These are phyloP conservation scores for Cladosporium sp. DNA, from an alignment of 2,329 filamentous ascomycete genomes.

Conservation along the genomic window DNA sequence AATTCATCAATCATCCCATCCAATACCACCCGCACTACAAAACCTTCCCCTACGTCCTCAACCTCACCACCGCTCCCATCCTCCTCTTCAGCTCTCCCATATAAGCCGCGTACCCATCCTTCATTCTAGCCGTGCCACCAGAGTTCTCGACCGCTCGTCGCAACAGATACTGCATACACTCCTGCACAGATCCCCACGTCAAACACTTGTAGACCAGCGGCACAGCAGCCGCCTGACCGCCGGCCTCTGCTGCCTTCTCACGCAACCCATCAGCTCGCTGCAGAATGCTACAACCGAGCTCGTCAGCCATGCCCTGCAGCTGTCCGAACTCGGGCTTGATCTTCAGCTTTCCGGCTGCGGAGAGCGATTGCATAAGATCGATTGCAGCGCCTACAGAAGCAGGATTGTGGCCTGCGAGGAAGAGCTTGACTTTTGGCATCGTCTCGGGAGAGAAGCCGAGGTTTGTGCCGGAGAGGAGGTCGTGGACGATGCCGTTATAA, in stretches of 20 bases:
- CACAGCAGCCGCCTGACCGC: conserved; percentile 4
- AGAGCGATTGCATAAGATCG: conserved; percentile 45
- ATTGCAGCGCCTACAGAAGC: conserved; percentile 59
- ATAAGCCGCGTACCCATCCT: conserved; percentile 14
- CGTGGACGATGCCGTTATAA: conserved; percentile 68
- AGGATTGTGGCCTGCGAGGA: conserved; percentile 81
- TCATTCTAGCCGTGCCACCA: conserved; percentile 53
- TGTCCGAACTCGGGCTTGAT: conserved; percentile 65
- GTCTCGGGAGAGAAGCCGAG: conserved; percentile 25
- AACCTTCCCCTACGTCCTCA: not conserved
- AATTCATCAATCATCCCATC: no score
- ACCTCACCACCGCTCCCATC: not conserved
- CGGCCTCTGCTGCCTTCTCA: conserved; percentile 27
- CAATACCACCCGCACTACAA: no score
- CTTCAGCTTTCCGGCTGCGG: conserved; percentile 35
- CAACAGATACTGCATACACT: conserved; percentile 75
- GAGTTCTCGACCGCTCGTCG: conserved; percentile 56
- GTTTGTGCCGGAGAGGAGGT: conserved; percentile 49
- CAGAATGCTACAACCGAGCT: conserved; percentile 63
- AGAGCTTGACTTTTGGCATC: conserved; percentile 50
- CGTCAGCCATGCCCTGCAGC: conserved; percentile 93
- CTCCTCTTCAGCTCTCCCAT: conserved; percentile 7
- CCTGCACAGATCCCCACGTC: conserved; percentile 55
- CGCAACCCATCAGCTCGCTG: conserved; percentile 35
- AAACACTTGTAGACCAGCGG: conserved; percentile 50